Conservation (phyloP, 148 eudicot species). For the Tetragonia tetragonoides region DNA sequence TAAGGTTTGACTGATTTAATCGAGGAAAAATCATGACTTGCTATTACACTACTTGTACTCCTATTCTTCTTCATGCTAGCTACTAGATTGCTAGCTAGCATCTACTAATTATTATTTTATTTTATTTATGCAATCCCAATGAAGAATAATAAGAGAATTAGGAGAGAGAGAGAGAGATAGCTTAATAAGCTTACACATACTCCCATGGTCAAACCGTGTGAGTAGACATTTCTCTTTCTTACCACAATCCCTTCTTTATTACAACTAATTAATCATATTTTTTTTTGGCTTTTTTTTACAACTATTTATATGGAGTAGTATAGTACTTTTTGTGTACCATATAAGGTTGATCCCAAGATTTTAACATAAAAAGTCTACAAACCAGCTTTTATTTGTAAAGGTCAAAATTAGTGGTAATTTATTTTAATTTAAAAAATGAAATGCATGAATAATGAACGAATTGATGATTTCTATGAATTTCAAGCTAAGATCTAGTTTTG, state of each 20-base stretch:
- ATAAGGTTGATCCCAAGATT: constrained; percentile 27
- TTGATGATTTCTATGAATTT: constrained; percentile 40
- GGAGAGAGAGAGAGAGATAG: constrained; percentile 6
- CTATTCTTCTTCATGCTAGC: not conserved
- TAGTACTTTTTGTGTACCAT: constrained; percentile 6
- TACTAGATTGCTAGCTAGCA: constrained; percentile 8
- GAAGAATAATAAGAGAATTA: constrained; percentile 28
- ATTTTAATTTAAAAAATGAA: not conserved
- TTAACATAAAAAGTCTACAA: constrained; percentile 33
- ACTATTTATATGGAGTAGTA: not conserved
- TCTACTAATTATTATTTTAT: not conserved
- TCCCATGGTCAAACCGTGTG: constrained; percentile 36
- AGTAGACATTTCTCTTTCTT: constrained; percentile 27
- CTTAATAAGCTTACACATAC: constrained; percentile 18
- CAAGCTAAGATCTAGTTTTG: constrained; percentile 48
- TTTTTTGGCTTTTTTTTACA: not conserved
- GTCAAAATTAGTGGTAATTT: constrained; percentile 2
- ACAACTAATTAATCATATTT: not conserved
- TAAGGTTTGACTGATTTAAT: constrained; percentile 27
- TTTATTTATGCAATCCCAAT: constrained; percentile 31
- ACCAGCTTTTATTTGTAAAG: constrained; percentile 21
- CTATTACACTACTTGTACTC: not conserved
- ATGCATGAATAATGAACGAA: not conserved
- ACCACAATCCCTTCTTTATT: constrained; percentile 21
- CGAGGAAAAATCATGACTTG: constrained; percentile 8